Evolutionary conservation across 371 early-diverging fungal genomes (phyloP).

Genomic region (Lichtheimia hyalospora): DNA sequence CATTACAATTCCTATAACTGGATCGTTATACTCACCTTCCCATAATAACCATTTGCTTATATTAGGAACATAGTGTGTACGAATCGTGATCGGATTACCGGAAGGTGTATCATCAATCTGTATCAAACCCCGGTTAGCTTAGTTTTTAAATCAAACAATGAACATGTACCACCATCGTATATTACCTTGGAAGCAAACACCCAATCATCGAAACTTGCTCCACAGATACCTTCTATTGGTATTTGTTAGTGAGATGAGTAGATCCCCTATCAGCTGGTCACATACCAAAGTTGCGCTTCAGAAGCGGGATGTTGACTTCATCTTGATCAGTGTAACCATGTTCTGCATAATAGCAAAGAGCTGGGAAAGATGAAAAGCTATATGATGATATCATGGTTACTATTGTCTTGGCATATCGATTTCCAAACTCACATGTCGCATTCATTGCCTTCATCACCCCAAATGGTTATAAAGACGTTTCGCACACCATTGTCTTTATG

Average conservation of each 20-base stretch:
- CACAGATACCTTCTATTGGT: conserved; percentile 67
- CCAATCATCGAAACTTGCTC: conserved; percentile 78
- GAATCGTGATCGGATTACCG: conserved; percentile 45
- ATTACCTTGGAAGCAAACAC: conserved; percentile 63
- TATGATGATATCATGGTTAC: not conserved
- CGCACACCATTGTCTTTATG: conserved; percentile 54
- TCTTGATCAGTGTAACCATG: conserved; percentile 66
- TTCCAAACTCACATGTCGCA: conserved; percentile 63
- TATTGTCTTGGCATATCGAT: no score
- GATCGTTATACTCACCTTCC: conserved; percentile 58
- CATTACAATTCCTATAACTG: no score
- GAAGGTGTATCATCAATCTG: conserved; percentile 57
- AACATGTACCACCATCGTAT: not conserved
- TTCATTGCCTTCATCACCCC: conserved; percentile 94
- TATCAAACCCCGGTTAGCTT: not conserved
- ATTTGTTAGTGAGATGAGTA: not conserved
- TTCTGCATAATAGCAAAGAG: conserved; percentile 73
- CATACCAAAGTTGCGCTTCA: conserved; percentile 64
- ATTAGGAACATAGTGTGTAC: conserved; percentile 69
- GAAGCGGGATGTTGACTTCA: conserved; percentile 57
- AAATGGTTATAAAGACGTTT: conserved; percentile 79
- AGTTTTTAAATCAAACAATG: not conserved
- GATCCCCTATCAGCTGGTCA: conserved; percentile 1
- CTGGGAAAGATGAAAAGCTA: conserved; percentile 73
- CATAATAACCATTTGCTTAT: conserved; percentile 85